Percentiles rank a stretch among this genome's conserved stretches.
These are phyloP conservation scores for Melastoma malabathricum DNA, from an alignment of 345 rosid genomes.

Conservation along the genomic window DNA sequence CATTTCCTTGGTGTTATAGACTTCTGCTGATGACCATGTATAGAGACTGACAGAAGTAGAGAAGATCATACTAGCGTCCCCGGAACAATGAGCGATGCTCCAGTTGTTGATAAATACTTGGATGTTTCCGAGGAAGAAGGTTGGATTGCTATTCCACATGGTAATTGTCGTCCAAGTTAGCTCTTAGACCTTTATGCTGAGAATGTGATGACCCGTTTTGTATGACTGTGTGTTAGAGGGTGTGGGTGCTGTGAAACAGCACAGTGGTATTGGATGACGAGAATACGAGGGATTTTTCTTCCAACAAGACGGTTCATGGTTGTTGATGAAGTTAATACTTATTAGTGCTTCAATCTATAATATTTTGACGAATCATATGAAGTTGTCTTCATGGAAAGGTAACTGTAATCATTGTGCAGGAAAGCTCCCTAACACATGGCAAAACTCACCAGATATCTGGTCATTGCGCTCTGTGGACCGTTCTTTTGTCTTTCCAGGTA, in stretches of 20 bases:
- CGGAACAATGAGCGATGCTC: conserved; percentile 16
- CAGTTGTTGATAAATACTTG: conserved; percentile 32
- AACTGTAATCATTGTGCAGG: conserved; percentile 27
- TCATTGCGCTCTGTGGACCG: conserved; percentile 63
- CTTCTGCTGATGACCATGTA: conserved; percentile 25
- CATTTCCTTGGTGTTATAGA: conserved; percentile 35
- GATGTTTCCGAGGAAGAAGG: conserved; percentile 89
- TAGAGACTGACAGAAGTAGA: conserved; percentile 20
- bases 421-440: conserved; percentile 64
- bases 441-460: conserved; percentile 38
- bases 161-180: conserved; percentile 33
- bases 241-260: too few species aligned
- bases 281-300: too few species aligned
- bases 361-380: not conserved
- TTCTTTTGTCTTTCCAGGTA: conserved; percentile 89
- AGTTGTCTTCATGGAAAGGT: conserved; percentile 1
- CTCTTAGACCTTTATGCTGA: too few species aligned
- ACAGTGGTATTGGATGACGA: too few species aligned
- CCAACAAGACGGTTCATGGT: too few species aligned
- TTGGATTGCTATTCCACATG: conserved; percentile 77
- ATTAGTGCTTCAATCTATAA: not conserved
- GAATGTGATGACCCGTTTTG: not conserved
- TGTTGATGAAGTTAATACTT: too few species aligned
- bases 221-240: not conserved
- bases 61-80: conserved; percentile 19